Evolutionary conservation across 2,329 filamentous ascomycete genomes (phyloP).

Genomic region (Arthrobotrys sinensis): DNA sequence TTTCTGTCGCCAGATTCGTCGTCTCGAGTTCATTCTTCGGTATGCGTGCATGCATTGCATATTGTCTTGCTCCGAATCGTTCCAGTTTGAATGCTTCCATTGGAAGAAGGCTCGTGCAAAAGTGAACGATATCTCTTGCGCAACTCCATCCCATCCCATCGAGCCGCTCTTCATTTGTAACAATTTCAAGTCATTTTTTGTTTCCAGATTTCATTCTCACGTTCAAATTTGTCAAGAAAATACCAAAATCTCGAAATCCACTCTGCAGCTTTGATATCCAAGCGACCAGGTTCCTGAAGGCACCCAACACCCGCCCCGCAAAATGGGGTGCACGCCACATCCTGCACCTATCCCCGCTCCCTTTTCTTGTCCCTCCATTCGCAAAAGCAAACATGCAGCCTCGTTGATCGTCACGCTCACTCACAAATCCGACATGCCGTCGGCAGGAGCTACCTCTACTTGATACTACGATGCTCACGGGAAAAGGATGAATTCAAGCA

Average conservation of each 20-base stretch:
- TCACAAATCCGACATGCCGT: slow-evolving; percentile 45
- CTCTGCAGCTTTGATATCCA: background rate
- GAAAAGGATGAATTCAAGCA: slow-evolving; percentile 25
- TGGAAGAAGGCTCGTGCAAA: background rate
- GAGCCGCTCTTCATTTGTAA: background rate
- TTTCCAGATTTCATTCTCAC: background rate
- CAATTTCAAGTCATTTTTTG: background rate
- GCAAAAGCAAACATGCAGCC: slow-evolving; percentile 44
- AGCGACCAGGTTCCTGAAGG: slow-evolving; percentile 13
- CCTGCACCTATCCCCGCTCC: slow-evolving; percentile 38
- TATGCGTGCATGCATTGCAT: slow-evolving; percentile 2
- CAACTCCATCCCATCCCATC: background rate
- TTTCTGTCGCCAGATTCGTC: slow-evolving; percentile 7
- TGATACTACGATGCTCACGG: slow-evolving; percentile 17
- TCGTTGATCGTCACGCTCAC: slow-evolving; percentile 14
- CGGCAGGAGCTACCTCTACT: slow-evolving; percentile 35
- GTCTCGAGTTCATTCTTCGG: slow-evolving; percentile 1
- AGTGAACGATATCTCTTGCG: background rate
- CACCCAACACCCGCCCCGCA: slow-evolving; percentile 41
- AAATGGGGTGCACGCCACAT: slow-evolving; percentile 40
- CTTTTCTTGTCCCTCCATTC: slow-evolving; percentile 38
- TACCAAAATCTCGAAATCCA: slow-evolving; percentile 6
- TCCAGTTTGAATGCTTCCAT: background rate
- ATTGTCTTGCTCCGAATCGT: background rate
- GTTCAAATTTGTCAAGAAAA: slow-evolving; percentile 26